Conservation (phyloP, 495 filamentous ascomycete species). For the Diplogelasinospora grovesii region DNA sequence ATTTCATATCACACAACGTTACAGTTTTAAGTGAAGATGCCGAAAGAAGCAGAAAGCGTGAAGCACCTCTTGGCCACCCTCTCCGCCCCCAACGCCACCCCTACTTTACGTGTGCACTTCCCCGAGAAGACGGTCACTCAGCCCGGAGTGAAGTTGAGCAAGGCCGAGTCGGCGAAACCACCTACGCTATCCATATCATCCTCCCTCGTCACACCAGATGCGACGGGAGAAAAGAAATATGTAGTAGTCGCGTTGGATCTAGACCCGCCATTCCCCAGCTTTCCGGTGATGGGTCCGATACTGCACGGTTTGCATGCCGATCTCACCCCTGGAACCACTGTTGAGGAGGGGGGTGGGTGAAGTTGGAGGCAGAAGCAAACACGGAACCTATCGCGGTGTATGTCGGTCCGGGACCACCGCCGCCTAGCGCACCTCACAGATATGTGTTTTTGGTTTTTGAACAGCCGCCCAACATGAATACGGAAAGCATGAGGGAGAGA, state of each 20-base stretch:
- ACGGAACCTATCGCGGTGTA: constrained; percentile 29
- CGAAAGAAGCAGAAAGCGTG: too few relatives aligned
- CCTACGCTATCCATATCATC: background rate
- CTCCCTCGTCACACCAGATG: constrained; percentile 2
- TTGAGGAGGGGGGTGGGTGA: constrained; percentile 11
- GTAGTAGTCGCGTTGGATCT: constrained; percentile 44
- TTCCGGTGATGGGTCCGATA: constrained; percentile 43
- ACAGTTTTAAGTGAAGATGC: too few relatives aligned
- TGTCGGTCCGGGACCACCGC: constrained; percentile 46
- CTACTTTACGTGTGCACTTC: too few relatives aligned
- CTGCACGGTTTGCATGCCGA: constrained; percentile 42
- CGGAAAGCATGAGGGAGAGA: constrained; percentile 36
- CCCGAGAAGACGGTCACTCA: too few relatives aligned
- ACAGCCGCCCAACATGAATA: constrained; percentile 45
- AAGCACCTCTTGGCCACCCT: constrained; percentile 16
- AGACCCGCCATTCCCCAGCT: constrained; percentile 48
- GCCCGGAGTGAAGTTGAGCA: too few relatives aligned
- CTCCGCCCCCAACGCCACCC: background rate
- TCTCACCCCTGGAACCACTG: constrained; percentile 9
- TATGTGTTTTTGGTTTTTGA: constrained; percentile 53
- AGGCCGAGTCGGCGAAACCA: background rate
- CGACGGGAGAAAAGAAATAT: constrained; percentile 22
- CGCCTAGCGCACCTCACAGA: constrained; percentile 45
- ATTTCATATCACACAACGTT: too few relatives aligned
- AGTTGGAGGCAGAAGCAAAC: background rate